Conservation (phyloP, 371 early-diverging fungal genomes). For the Circinella minor region DNA sequence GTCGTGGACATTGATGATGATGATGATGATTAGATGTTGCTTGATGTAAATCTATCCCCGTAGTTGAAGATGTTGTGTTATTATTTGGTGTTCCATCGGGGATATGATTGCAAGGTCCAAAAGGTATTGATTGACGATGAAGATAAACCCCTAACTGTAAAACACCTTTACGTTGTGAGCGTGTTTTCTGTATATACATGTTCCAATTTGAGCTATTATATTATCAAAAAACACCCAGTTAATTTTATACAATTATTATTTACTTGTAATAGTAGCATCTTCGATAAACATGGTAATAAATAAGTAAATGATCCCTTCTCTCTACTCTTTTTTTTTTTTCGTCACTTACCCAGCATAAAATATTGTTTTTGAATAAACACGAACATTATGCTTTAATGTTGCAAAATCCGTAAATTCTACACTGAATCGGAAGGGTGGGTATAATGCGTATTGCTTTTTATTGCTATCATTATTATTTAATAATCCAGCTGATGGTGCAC, state of each 20-base stretch:
- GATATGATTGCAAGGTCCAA: constrained; percentile 20
- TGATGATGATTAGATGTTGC: constrained; percentile 11
- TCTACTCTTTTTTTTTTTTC: no score
- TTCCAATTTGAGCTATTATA: constrained; percentile 69
- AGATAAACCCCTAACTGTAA: constrained; percentile 57
- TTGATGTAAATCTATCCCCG: not conserved
- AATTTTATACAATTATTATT: no score
- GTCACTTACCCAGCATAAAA: constrained; percentile 67
- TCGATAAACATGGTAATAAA: not conserved
- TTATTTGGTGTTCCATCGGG: not conserved
- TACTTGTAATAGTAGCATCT: no score
- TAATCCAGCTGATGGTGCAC: no score
- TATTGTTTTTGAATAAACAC: constrained; percentile 51
- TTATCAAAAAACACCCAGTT: no score
- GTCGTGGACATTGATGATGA: constrained; percentile 15
- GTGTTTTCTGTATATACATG: constrained; percentile 59
- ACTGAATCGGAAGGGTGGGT: constrained; percentile 64
- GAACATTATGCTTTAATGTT: constrained; percentile 38
- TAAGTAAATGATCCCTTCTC: no score
- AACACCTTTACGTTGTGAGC: constrained; percentile 41
- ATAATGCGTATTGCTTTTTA: constrained; percentile 36
- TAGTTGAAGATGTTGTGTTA: not conserved
- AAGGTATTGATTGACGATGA: constrained; percentile 56
- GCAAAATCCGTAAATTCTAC: constrained; percentile 55
- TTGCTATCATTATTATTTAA: not conserved